These are phyloP conservation scores for Coemansia sp. DNA, from an alignment of 192 early-diverging fungal species.

Conservation along the genomic window DNA sequence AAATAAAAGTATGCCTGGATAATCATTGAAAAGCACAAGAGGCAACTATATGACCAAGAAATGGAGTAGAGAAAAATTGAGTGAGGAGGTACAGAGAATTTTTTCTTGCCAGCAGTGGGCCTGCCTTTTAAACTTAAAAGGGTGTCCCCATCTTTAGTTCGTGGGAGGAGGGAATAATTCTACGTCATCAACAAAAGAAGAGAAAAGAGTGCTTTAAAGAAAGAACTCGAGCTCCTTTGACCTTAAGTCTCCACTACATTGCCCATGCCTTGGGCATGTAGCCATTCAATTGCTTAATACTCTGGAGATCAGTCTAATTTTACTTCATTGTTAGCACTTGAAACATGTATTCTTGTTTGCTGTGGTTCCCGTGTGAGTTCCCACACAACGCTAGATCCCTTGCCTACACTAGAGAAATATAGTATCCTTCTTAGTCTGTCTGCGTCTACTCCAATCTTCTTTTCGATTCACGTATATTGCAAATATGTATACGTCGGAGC, in stretches of 20 bases:
- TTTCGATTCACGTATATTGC: not conserved
- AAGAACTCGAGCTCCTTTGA: not conserved
- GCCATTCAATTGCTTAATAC: not conserved
- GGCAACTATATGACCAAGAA: not conserved
- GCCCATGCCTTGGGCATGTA: not conserved
- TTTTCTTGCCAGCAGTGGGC: not conserved
- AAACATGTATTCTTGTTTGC: not conserved
- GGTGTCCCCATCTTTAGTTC: not conserved
- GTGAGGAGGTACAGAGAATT: not conserved
- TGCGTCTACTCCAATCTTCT: not conserved
- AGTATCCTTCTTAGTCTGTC: not conserved
- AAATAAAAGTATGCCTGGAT: not conserved
- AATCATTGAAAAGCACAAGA: slow-evolving; percentile 5
- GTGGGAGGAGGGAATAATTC: not conserved
- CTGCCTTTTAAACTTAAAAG: not conserved
- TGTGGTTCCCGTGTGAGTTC: not conserved
- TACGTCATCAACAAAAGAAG: not conserved
- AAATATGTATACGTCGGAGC: not conserved
- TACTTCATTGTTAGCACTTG: not conserved
- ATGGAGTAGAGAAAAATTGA: not conserved
- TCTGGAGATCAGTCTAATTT: not conserved
- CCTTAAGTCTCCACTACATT: not conserved
- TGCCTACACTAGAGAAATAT: not conserved
- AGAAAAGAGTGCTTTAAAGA: not conserved
- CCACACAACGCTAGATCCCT: not conserved